Base-by-base conservation (phyloP, 768 basidiomycete genomes). In the Cyclocybe cylindracea region DNA sequence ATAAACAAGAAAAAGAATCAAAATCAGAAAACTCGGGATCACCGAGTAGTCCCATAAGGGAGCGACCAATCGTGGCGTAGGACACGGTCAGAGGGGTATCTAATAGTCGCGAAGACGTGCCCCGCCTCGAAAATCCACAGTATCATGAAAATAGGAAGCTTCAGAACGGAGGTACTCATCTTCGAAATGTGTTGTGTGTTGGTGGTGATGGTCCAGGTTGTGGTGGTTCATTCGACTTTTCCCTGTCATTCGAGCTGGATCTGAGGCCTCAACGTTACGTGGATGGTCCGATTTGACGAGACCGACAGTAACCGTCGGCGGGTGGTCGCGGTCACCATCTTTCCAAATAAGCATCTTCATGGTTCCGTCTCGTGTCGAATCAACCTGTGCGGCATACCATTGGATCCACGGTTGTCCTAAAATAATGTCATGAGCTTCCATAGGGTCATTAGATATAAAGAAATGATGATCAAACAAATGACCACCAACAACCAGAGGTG, bases 381-480 rank as follows among this genome's bases (percentile, higher is more conserved):
- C 42, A 44, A 51, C 44, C 24, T 36, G 43, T 7, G 43, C 50
- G 1, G 50, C 41, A 19, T 33, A 51, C 50, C 50, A 51, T 38
- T 51, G 50, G 24, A 51, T 43, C 42, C 50, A 51, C 33, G 50
- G 50, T n/a, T 51, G 50, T 10, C 50, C 50, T n/a, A 51, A 24
- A 37, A 51, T 51, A 19, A 44, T 33, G n/a, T 65, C 63, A 11
- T 61, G 51, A 2, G 38, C 34, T 0, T 51, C 59, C 2, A 53
- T 39, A 0, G 56, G 50, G 4, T 50, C 36, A 0, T 38, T 11
- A 14, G 43, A 48, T 5, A 69, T 53, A 14, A 69, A 69, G 19
- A 66, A 59, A 34, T 69, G 66, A 24, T 66, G 67, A 14, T 57
- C 53, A 41, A 69, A 67, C 5, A 51, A 37, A 33, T 59, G 50